Evolutionary conservation across 108 stramenopile genomes (phyloP).

Genomic region (Stephanodiscus minutulus): DNA sequence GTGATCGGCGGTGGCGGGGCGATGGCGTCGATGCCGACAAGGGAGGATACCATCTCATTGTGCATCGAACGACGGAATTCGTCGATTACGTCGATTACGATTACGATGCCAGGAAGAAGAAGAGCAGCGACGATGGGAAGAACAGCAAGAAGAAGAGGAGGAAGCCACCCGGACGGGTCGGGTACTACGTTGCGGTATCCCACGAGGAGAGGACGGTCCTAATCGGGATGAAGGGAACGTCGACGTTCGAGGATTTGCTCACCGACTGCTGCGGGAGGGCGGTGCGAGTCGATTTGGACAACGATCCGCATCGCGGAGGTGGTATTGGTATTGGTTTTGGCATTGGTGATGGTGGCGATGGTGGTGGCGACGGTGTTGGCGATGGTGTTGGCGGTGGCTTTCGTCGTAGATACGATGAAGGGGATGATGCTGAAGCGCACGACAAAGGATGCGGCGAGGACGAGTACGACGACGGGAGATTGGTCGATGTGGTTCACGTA

Average conservation of each 20-base stretch:
- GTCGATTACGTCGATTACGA: slow-evolving; percentile 12
- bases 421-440: not conserved
- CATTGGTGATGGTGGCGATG: not conserved
- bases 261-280: slow-evolving; percentile 75
- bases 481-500: not conserved
- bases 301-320: slow-evolving; percentile 29
- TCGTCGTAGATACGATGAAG: not conserved
- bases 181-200: slow-evolving; percentile 65
- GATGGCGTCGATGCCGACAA: too few relatives aligned
- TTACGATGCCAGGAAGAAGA: not conserved
- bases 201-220: slow-evolving; percentile 40
- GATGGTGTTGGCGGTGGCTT: not conserved
- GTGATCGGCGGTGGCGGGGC: too few relatives aligned
- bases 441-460: not conserved
- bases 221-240: slow-evolving; percentile 73
- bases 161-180: slow-evolving; percentile 65
- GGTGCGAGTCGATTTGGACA: slow-evolving; percentile 41
- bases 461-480: slow-evolving; percentile 1
- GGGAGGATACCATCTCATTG: slow-evolving; percentile 32
- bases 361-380: not conserved
- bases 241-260: slow-evolving; percentile 70
- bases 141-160: slow-evolving; percentile 16
- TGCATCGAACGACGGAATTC: slow-evolving; percentile 49
- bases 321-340: too few relatives aligned
- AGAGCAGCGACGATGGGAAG: too few relatives aligned